Percentiles rank a stretch among this genome's conserved stretches.
These are phyloP conservation scores for Fusarium penzigii DNA, from an alignment of 2,329 filamentous ascomycete genomes.

Conservation along the genomic window DNA sequence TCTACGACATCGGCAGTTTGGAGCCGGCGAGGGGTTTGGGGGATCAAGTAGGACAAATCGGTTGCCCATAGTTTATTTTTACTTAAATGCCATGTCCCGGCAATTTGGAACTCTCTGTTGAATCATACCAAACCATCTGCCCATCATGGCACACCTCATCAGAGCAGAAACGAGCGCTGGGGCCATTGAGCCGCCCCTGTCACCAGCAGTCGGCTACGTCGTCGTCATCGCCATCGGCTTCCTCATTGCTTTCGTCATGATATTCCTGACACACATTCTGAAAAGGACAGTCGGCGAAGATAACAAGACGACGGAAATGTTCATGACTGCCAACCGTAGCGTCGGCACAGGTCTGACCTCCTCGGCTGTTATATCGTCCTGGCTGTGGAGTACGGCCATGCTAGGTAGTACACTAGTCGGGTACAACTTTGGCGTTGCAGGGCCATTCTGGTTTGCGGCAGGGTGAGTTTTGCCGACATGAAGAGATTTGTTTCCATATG, in stretches of 20 bases:
- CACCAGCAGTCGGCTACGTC: conserved; percentile 33
- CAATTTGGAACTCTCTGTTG: too few species aligned
- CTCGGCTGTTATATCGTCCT: conserved; percentile 55
- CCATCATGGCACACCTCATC: too few species aligned
- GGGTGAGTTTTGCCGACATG: conserved; percentile 30
- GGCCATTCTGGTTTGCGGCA: conserved; percentile 59
- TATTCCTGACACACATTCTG: conserved; percentile 46
- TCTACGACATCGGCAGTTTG: too few species aligned
- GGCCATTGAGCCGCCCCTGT: conserved; percentile 25
- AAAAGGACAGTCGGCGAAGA: conserved; percentile 52
- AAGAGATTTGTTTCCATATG: neutral
- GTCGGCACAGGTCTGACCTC: conserved; percentile 53
- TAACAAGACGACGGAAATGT: conserved; percentile 56
- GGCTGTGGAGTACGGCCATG: conserved; percentile 56
- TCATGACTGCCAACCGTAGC: conserved; percentile 54
- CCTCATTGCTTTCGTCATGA: conserved; percentile 43
- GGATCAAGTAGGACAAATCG: too few species aligned
- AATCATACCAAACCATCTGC: too few species aligned
- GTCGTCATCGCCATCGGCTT: conserved; percentile 38
- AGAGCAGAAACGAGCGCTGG: too few species aligned
- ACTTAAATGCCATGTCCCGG: too few species aligned
- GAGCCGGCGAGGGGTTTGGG: too few species aligned
- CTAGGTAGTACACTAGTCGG: conserved; percentile 52
- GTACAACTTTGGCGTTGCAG: conserved; percentile 55
- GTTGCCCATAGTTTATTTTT: too few species aligned